These are phyloP conservation scores for Scleromitrula shiraiana DNA, from an alignment of 2,329 filamentous ascomycete genomes.

Conservation along the genomic window DNA sequence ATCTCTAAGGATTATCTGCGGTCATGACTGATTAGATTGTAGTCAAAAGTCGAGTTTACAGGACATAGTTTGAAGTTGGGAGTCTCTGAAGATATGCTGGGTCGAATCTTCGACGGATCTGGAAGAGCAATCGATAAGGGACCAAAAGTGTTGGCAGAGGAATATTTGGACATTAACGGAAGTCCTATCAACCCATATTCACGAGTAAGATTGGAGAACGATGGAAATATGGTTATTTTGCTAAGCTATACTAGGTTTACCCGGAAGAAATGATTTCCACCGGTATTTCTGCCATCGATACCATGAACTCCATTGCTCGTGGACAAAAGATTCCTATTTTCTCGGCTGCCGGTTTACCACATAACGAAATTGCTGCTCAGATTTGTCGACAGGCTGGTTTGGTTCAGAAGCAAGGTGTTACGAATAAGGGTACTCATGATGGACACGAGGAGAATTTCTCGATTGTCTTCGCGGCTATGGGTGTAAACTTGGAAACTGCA, in stretches of 20 bases:
- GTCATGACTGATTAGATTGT: conserved; percentile 16
- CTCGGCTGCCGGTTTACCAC: conserved; percentile 93
- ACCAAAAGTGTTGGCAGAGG: conserved; percentile 93
- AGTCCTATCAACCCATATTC: conserved; percentile 98
- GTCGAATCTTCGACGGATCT: conserved; percentile 96
- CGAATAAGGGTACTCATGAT: conserved; percentile 93
- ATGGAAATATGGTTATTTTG: background rate
- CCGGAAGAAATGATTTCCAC: conserved; percentile 99
- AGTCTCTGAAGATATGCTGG: conserved; percentile 98
- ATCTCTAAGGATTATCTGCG: background rate
- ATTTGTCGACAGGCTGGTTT: conserved; percentile 96
- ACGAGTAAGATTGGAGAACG: conserved; percentile 54
- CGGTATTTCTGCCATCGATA: conserved; percentile 97
- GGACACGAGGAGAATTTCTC: conserved; percentile 99
- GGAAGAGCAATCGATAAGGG: conserved; percentile 98
- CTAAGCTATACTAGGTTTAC: conserved; percentile 59
- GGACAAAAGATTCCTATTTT: conserved; percentile 99
- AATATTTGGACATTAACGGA: conserved; percentile 98
- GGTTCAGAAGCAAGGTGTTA: conserved; percentile 65
- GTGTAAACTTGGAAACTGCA: conserved; percentile 98
- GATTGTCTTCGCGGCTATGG: conserved; percentile 99
- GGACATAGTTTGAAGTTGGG: conserved; percentile 96
- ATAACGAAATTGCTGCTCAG: conserved; percentile 98
- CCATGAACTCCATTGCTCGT: conserved; percentile 96
- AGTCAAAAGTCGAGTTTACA: conserved; percentile 97